phyloP scores from a whole-genome alignment of 257 asterid species.

The Solanum infundibuliforme region DNA sequence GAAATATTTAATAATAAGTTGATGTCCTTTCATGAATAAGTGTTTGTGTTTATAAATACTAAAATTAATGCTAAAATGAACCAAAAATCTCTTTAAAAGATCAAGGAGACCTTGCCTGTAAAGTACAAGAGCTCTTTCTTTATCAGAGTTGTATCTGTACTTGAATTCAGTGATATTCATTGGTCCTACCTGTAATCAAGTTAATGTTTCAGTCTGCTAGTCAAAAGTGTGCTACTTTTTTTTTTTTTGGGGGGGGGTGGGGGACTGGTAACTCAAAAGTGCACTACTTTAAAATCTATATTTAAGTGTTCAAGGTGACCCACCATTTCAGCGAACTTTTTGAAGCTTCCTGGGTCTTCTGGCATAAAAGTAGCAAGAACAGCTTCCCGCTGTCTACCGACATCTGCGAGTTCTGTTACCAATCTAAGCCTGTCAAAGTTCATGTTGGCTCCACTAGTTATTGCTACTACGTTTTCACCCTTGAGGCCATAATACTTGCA shows the following conservation, averaged over 20 bases:
- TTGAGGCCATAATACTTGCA: slow-evolving; percentile 76
- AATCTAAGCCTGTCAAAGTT: slow-evolving; percentile 84
- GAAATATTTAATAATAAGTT: background rate
- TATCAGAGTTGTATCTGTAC: slow-evolving; percentile 60
- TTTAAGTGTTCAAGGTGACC: slow-evolving; percentile 1
- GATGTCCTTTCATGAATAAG: background rate
- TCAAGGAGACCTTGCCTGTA: slow-evolving; percentile 50
- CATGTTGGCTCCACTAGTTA: slow-evolving; percentile 97
- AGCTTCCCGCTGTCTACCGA: slow-evolving; percentile 81
- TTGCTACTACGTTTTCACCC: slow-evolving; percentile 75
- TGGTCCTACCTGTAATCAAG: slow-evolving; percentile 64
- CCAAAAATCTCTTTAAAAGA: background rate
- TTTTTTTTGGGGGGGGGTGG: background rate
- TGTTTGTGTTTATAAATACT: background rate
- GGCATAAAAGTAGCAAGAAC: slow-evolving; percentile 77
- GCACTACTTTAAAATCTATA: background rate
- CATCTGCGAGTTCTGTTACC: slow-evolving; percentile 91
- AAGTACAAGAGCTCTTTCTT: slow-evolving; percentile 61
- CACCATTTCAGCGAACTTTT: slow-evolving; percentile 61
- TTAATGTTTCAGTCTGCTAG: background rate
- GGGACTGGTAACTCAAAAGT: background rate
- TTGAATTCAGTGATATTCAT: slow-evolving; percentile 78
- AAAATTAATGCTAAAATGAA: background rate
- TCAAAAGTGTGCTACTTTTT: background rate
- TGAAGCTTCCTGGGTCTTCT: slow-evolving; percentile 77